Evolutionary conservation across 1,284 basidiomycete genomes (phyloP), one percentile per base, ranked within the genome.

Genomic region (Kalmanozyma brasiliensis): DNA sequence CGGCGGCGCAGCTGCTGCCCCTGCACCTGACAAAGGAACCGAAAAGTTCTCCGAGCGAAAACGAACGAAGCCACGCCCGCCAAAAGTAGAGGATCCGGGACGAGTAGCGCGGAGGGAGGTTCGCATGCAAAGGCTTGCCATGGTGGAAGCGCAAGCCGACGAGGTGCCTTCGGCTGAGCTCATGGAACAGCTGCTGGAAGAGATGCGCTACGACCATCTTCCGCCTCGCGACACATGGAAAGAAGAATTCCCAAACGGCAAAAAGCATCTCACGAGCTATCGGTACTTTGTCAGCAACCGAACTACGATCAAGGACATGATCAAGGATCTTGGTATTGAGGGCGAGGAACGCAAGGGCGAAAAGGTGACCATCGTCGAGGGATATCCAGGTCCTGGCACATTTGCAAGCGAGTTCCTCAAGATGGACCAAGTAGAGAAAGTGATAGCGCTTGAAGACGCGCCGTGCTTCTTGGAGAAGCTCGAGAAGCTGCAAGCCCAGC

Each of bases 301-400:
- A 3, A 52, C 66, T 2, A 79, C 74, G 9, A 55, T 68, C 10
- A 11, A 49, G 8, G 49, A 62, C 2, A 57, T 80, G 23, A 68
- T 77, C 17, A 32, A 47, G 14, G 32, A 49, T 5, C 53, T 80
- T 10, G 65, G 63, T 3, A 60, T 79, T 3, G 52, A 55, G 11
- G 29, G 44, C 14, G 34, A 36, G 2, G 59, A 68, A 17, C 43
- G 56, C 1, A 52, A 58, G 1, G 75, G 77, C 9, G 44, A 67
- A 19, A 78, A 77, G 35, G 58, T 67, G 10, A 81, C 79, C 9
- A 51, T 81, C 16, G 36, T 81, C 30, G 79, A 81, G 52, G 76
- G 75, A 3, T 81, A 79, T 55, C 65, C 79, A 6, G 79, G 79
- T 4, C 70, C 77, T 8, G 79, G 79, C 14, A 76, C 74, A 1